Conservation (phyloP, 192 early-diverging fungal species). For the Spizellomyces sp. region DNA sequence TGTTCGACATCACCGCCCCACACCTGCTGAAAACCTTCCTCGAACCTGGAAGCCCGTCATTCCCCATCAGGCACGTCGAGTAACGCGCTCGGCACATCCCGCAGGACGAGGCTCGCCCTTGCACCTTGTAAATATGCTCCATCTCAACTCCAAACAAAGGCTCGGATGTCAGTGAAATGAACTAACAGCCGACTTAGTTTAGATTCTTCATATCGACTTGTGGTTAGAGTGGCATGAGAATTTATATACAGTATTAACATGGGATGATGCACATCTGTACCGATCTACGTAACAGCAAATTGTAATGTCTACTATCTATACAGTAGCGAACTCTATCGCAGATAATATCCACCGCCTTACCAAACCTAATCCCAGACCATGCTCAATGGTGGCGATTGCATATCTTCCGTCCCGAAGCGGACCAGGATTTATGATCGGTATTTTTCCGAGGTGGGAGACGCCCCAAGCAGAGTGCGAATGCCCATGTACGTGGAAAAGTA, state of each 20-base stretch:
- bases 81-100: neutral
- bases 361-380: constrained; percentile 6
- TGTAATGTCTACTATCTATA: constrained; percentile 4
- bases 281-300: too few species aligned
- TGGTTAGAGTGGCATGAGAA: too few species aligned
- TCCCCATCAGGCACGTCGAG: neutral
- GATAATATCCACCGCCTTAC: constrained; percentile 10
- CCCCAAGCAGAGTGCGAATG: constrained; percentile 32
- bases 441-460: constrained; percentile 22
- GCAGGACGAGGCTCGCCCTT: neutral
- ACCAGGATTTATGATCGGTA: constrained; percentile 35
- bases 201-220: too few species aligned
- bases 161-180: too few species aligned
- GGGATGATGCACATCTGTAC: too few species aligned
- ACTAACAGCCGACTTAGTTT: too few species aligned
- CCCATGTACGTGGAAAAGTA: constrained; percentile 30
- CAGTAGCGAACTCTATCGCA: constrained; percentile 19
- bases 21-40: too few species aligned
- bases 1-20: too few species aligned
- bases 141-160: too few species aligned
- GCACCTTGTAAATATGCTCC: too few species aligned
- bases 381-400: constrained; percentile 31
- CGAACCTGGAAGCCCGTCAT: neutral
- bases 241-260: too few species aligned
- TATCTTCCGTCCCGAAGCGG: constrained; percentile 29